Base-by-base conservation (phyloP, 441 rosid genomes). In the Pelargonium australe region DNA sequence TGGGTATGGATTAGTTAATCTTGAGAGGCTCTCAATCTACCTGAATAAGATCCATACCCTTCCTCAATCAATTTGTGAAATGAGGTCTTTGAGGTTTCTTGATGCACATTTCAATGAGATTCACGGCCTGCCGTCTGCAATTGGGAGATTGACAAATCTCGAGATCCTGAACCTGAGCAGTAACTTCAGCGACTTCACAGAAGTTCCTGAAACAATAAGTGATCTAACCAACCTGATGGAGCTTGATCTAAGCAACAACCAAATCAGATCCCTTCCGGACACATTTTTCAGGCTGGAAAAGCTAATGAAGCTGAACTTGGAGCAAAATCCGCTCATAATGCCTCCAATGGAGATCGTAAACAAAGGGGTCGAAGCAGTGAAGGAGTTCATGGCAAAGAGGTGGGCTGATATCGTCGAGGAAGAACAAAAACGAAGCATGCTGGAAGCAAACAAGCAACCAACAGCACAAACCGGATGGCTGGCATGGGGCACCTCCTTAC, bases 181-280 rank as follows among this genome's bases (percentile, higher is more conserved):
- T 77, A 87, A 87, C 51, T 87, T 87, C 80, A 83, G 72, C 62
- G 76, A 84, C 82, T 79, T 87, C 77, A 78, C 78, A 0, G 72
- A 74, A 67, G 78, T 85, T 9, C 92, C 90, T 1, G 90, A 83
- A 66, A 64, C 92, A 6, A 67, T 85, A 4, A 70, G 82, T n/a
- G 90, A 87, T 62, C 72, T 87, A 5, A 68, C 65, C 44, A 84
- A 83, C 73, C 74, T 87, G 8, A 79, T 73, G 70, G 88, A 87
- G 73, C 87, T 87, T 23, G 88, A 87, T 78, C 83, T 85, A 10
- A 85, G 90, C 84, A 85, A 87, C 86, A 87, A 87, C 72, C 92
- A 87, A 68, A 81, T 87, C 75, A 80, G 73, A 61, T 74, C 70
- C 19, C 82, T 87, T 66, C 90, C 90, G 0, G 81, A 78, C 65